phyloP scores from a whole-genome alignment of 177 flowering plant species.

The Vitis hybrid region DNA sequence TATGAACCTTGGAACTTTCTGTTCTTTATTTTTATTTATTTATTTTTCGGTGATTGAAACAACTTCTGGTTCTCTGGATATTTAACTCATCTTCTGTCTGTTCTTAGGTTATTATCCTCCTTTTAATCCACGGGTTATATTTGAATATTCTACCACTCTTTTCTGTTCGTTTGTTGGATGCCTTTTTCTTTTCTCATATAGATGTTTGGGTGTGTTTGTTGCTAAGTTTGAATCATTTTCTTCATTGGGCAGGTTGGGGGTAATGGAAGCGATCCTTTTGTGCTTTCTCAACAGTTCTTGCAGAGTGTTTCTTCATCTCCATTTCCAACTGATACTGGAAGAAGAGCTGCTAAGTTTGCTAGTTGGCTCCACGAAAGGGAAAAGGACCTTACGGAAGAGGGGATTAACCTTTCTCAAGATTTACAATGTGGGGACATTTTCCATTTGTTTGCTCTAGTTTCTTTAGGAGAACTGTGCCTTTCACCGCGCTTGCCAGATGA shows the following conservation, averaged over 20 bases:
- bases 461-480: constrained; percentile 62
- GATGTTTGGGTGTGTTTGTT: neutral
- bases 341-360: constrained; percentile 60
- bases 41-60: too few relatives aligned
- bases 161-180: neutral
- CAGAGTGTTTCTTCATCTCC: constrained; percentile 63
- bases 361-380: constrained; percentile 67
- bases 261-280: constrained; percentile 49
- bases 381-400: constrained; percentile 53
- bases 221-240: constrained; percentile 2
- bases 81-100: too few relatives aligned
- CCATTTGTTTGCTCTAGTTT: constrained; percentile 68
- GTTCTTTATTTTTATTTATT: too few relatives aligned
- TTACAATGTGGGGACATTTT: constrained; percentile 82
- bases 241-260: constrained; percentile 51
- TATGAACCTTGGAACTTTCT: too few relatives aligned
- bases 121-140: neutral
- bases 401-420: constrained; percentile 52
- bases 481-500: constrained; percentile 71
- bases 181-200: neutral
- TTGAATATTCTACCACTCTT: neutral
- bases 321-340: constrained; percentile 76
- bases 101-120: too few relatives aligned
- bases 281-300: constrained; percentile 75
- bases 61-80: too few relatives aligned